Base-by-base conservation (phyloP, 345 rosid species). In the Eucalyptus viminalis region DNA sequence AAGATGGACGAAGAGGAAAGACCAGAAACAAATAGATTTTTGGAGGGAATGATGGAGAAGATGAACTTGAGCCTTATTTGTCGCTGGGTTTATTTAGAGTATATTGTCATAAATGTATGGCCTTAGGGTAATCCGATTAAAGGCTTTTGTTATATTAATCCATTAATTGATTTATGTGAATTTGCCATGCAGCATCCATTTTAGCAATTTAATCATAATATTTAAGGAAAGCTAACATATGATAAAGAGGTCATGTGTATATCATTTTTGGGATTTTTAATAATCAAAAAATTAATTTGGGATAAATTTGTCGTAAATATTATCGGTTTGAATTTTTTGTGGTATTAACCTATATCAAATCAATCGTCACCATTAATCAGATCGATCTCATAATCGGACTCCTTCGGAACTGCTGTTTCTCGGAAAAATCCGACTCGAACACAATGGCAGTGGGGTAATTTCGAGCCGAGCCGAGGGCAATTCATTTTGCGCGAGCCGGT, bases 251-350 rank as follows among this genome's bases (percentile, higher is more conserved):
- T 3, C 4, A 15, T 15, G 6, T 1, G 0, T 4, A 7, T n/a
- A 65, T 0, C 1, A 65, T 0, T n/a, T n/a, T 67, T 9, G 2
- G 11, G 34, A n/a, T 8, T 16, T 67, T 31, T 31, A 0, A 0
- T 16, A 0, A 0, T 2, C 2, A 17, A 67, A 15, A 31, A 67
- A 31, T 67, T 4, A 67, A 0, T 67, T 4, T 67, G 0, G 0
- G 0, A 8, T 31, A 31, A 67, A n/a, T 67, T 67, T n/a, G 0
- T 62, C 5, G 6, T 0, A 1, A 0, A 0, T 62, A 0, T 6
- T 4, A 62, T 0, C 1, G 2, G 0, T 13, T 62, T 15, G 0
- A 0, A 0, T n/a, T 8, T n/a, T 67, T n/a, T 8, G 14, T 62
- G 3, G 0, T 29, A 2, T 24, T 24, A 22, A 22, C 0, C 0